A percentile compares a stretch with the other conserved stretches of the same genome.
Evolutionary conservation across 192 early-diverging fungal genomes (phyloP).

Genomic region (Podochytrium sp.): DNA sequence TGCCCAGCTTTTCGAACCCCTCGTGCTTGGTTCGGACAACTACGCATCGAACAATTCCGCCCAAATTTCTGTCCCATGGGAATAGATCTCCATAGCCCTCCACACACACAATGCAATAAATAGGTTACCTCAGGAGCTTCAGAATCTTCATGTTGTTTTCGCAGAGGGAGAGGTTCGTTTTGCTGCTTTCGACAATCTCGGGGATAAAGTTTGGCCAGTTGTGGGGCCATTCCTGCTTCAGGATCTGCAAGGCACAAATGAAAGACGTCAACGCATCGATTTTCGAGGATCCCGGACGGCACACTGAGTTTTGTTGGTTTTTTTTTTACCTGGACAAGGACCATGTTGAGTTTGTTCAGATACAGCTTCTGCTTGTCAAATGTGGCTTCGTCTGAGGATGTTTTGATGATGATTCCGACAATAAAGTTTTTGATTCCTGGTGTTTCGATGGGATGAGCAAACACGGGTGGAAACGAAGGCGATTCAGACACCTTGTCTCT

Average conservation of each 20-base stretch:
- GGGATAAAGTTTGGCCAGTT: slow-evolving; percentile 99
- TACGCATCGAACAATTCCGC: too few species aligned
- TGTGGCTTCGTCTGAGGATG: slow-evolving; percentile 83
- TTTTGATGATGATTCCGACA: slow-evolving; percentile 89
- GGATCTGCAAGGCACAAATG: slow-evolving; percentile 61
- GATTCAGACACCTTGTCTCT: slow-evolving; percentile 72
- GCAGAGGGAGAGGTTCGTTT: slow-evolving; percentile 88
- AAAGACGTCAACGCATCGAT: not conserved
- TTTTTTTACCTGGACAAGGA: slow-evolving; percentile 94
- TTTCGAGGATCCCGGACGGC: not conserved
- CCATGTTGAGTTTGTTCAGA: slow-evolving; percentile 93
- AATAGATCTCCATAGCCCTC: too few species aligned
- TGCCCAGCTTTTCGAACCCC: too few species aligned
- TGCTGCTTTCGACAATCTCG: slow-evolving; percentile 95
- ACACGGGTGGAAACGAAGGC: not conserved
- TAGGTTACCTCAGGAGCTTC: slow-evolving; percentile 85
- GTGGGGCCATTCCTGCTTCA: slow-evolving; percentile 99
- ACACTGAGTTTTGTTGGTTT: too few species aligned
- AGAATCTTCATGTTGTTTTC: slow-evolving; percentile 99
- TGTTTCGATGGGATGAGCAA: not conserved
- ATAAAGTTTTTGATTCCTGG: slow-evolving; percentile 94
- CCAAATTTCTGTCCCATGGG: too few species aligned
- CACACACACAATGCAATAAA: too few species aligned
- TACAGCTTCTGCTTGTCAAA: slow-evolving; percentile 78
- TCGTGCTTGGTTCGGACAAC: too few species aligned